Percentiles rank a stretch among this genome's conserved stretches.
phyloP scores from a whole-genome alignment of 2,329 filamentous ascomycete species.

The Diaporthe caulivora region DNA sequence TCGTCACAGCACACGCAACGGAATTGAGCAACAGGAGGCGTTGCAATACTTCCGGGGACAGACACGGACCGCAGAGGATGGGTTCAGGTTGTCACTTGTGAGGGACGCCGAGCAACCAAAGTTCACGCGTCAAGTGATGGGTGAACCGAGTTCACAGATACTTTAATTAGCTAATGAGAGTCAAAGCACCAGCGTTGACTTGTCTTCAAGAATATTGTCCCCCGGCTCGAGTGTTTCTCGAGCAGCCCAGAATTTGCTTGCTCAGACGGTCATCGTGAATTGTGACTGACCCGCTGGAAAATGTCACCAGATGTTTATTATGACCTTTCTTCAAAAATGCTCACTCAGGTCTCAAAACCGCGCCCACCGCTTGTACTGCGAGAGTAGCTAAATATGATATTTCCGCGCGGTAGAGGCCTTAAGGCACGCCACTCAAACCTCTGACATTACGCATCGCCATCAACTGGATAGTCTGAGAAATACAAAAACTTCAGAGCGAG shows the following conservation, averaged over 20 bases:
- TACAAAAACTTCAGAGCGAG: too few species aligned
- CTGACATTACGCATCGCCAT: not conserved
- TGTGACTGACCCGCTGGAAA: not conserved
- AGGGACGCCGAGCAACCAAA: not conserved
- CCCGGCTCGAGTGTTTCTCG: not conserved
- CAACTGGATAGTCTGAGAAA: too few species aligned
- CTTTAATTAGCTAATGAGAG: not conserved
- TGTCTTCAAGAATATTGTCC: fast-evolving
- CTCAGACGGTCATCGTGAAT: not conserved
- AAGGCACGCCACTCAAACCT: too few species aligned
- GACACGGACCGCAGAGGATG: too few species aligned
- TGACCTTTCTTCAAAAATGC: not conserved
- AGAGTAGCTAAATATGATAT: too few species aligned
- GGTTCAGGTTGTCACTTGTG: not conserved
- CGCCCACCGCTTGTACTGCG: not conserved
- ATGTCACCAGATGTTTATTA: too few species aligned
- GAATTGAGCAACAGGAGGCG: not conserved
- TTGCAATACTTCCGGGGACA: not conserved
- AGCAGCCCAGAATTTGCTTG: not conserved
- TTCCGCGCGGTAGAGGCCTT: not conserved
- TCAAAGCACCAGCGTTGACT: not conserved
- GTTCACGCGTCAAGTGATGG: not conserved
- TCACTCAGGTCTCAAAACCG: too few species aligned
- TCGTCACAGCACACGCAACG: not conserved
- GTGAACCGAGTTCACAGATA: not conserved